These are phyloP conservation scores for Pascua guehoae DNA, from an alignment of 1,284 basidiomycete species.

Conservation along the genomic window DNA sequence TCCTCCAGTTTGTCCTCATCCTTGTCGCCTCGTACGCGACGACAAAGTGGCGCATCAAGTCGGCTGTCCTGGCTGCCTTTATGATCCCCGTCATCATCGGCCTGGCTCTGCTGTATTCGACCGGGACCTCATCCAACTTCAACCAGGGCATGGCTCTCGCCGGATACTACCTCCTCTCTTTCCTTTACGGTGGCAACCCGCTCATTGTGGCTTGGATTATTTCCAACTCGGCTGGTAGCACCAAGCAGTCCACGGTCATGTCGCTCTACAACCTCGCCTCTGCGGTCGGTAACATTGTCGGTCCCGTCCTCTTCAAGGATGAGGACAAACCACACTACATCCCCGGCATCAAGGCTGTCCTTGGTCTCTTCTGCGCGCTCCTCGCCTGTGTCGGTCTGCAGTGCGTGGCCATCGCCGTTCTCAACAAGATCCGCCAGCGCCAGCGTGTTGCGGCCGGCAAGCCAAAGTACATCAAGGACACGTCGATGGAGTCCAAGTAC, in stretches of 20 bases:
- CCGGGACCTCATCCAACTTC: constrained; percentile 14
- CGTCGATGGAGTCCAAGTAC: constrained; percentile 30
- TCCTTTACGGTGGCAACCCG: constrained; percentile 50
- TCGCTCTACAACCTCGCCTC: constrained; percentile 25
- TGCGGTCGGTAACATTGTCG: constrained; percentile 37
- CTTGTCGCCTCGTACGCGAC: constrained; percentile 37
- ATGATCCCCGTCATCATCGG: constrained; percentile 43
- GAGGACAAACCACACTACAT: constrained; percentile 30
- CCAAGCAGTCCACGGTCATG: constrained; percentile 48
- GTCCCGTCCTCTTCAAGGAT: constrained; percentile 42
- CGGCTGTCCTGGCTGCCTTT: constrained; percentile 32
- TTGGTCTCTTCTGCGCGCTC: constrained; percentile 11
- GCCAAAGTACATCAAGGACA: constrained; percentile 30
- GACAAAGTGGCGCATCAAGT: constrained; percentile 38
- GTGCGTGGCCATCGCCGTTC: constrained; percentile 10
- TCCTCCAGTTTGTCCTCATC: constrained; percentile 40
- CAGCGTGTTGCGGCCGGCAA: constrained; percentile 32
- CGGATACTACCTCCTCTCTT: constrained; percentile 50
- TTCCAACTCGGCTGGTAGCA: constrained; percentile 48
- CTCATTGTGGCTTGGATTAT: constrained; percentile 49
- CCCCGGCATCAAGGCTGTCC: constrained; percentile 19
- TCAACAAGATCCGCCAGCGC: constrained; percentile 31
- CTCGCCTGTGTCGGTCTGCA: constrained; percentile 9
- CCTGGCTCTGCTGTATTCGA: constrained; percentile 34
- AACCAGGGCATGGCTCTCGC: constrained; percentile 34